phyloP scores from a whole-genome alignment of 331 rosid species.

The Ulmus americana region DNA sequence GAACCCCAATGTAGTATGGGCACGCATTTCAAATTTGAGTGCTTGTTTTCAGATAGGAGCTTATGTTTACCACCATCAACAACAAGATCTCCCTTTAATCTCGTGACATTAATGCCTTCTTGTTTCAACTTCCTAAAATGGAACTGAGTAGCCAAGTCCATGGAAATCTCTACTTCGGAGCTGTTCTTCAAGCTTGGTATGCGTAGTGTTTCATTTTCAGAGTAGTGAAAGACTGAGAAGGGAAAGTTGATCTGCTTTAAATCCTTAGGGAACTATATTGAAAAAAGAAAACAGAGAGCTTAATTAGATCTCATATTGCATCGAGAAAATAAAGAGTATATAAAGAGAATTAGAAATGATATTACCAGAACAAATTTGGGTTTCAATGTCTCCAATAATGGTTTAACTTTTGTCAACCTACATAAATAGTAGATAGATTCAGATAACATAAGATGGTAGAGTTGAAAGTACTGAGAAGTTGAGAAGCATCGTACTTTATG shows the following conservation, averaged over 20 bases:
- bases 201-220: slow-evolving; percentile 40
- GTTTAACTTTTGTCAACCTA: slow-evolving; percentile 52
- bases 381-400: slow-evolving; percentile 49
- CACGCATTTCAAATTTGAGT: slow-evolving; percentile 15
- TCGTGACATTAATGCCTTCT: slow-evolving; percentile 38
- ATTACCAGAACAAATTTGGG: slow-evolving; percentile 66
- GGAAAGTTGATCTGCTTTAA: slow-evolving; percentile 34
- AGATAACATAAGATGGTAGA: background rate
- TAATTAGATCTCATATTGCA: background rate
- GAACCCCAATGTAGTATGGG: slow-evolving; percentile 47
- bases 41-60: slow-evolving; percentile 32
- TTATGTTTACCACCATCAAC: slow-evolving; percentile 40
- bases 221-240: slow-evolving; percentile 38
- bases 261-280: slow-evolving; percentile 49
- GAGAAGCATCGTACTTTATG: slow-evolving; percentile 47
- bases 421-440: slow-evolving; percentile 10
- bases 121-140: slow-evolving; percentile 49
- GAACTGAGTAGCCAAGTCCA: slow-evolving; percentile 59
- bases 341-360: slow-evolving; percentile 1
- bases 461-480: background rate
- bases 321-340: background rate
- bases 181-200: slow-evolving; percentile 41
- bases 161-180: slow-evolving; percentile 42
- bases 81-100: slow-evolving; percentile 55
- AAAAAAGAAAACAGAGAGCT: background rate